Conservation (phyloP, 768 basidiomycete species). For the Phylloporus arenicola region DNA sequence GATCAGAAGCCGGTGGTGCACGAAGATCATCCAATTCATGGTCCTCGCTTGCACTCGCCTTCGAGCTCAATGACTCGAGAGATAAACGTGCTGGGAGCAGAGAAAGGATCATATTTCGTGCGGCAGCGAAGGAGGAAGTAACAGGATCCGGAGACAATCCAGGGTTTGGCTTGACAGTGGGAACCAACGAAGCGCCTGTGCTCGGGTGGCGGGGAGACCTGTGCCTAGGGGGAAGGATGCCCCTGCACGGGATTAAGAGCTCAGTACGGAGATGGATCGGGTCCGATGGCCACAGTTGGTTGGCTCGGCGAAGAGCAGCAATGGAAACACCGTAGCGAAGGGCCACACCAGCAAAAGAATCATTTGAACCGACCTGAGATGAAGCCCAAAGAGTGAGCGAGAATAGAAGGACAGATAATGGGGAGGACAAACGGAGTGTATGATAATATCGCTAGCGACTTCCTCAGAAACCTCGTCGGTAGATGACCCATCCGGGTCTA, state of each 20-base stretch:
- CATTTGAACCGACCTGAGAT: slow-evolving; percentile 58
- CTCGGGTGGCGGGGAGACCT: background rate
- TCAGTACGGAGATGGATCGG: slow-evolving; percentile 81
- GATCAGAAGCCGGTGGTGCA: background rate
- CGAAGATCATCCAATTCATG: slow-evolving; percentile 24
- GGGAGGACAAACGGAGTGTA: slow-evolving; percentile 17
- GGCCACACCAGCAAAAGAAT: slow-evolving; percentile 83
- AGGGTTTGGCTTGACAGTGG: slow-evolving; percentile 1
- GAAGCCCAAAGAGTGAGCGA: background rate
- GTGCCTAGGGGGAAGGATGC: slow-evolving; percentile 3
- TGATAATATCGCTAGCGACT: slow-evolving; percentile 1
- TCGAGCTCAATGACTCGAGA: slow-evolving; percentile 28
- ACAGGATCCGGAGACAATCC: slow-evolving; percentile 6
- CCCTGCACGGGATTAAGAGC: slow-evolving; percentile 62
- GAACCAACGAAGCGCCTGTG: background rate
- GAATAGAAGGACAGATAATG: background rate
- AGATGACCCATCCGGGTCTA: background rate
- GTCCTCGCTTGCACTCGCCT: slow-evolving; percentile 23
- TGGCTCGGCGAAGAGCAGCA: slow-evolving; percentile 76
- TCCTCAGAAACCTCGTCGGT: background rate
- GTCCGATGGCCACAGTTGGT: slow-evolving; percentile 93
- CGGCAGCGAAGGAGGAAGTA: slow-evolving; percentile 15
- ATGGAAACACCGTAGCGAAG: slow-evolving; percentile 85
- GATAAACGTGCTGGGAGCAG: slow-evolving; percentile 26
- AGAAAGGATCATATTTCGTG: slow-evolving; percentile 21